A percentile compares a stretch with the other conserved stretches of the same genome.
Conservation (phyloP, 2,329 filamentous ascomycete genomes). For the Cercospora nicotianae region DNA sequence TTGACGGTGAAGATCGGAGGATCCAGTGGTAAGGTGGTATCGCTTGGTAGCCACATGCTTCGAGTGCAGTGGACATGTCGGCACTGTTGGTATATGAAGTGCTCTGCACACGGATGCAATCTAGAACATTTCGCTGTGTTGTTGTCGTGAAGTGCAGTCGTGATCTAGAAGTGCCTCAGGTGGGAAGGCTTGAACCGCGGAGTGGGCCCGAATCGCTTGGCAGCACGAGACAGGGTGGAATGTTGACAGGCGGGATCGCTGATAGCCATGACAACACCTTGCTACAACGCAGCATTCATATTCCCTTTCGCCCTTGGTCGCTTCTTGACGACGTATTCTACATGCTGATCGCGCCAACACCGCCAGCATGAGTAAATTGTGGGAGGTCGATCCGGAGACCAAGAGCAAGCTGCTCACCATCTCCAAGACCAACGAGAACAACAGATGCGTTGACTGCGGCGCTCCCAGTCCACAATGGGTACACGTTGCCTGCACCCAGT, state of each 20-base stretch:
- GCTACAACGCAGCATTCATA: neutral
- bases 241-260: neutral
- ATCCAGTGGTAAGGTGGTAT: neutral
- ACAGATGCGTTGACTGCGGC: constrained; percentile 89
- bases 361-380: constrained; percentile 69
- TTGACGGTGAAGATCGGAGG: neutral
- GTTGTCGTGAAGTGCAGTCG: neutral
- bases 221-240: constrained; percentile 1
- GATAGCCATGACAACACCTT: neutral
- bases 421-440: constrained; percentile 87
- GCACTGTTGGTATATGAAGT: neutral
- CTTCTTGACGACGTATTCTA: neutral
- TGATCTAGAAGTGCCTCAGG: neutral
- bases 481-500: constrained; percentile 8
- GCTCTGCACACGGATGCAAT: neutral
- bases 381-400: constrained; percentile 98
- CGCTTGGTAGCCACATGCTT: neutral
- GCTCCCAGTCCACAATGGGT: constrained; percentile 98
- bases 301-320: neutral
- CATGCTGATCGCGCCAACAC: constrained; percentile 5
- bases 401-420: constrained; percentile 91
- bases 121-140: neutral
- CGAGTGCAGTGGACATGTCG: neutral
- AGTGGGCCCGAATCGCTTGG: neutral
- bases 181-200: neutral